Conservation (phyloP, 2,329 filamentous ascomycete genomes). For the Chaetomium strumarium region DNA sequence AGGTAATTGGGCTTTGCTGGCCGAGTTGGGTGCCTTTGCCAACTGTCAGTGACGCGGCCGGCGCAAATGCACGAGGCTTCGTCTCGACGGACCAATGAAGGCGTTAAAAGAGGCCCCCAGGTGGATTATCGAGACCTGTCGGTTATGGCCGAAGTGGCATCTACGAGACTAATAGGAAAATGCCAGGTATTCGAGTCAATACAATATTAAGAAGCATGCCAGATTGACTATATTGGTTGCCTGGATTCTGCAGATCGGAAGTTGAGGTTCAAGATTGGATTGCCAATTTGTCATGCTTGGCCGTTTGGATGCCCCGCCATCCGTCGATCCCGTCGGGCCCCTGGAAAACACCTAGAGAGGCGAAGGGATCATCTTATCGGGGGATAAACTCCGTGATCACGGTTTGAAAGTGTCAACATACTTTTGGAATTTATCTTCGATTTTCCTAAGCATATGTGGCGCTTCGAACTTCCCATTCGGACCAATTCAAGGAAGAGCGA, state of each 20-base stretch:
- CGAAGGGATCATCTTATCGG: background rate
- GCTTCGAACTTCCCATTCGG: background rate
- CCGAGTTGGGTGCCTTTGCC: background rate
- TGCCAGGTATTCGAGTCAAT: no score
- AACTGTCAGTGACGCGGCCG: conserved; percentile 4
- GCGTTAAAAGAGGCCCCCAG: background rate
- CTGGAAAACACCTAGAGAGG: no score
- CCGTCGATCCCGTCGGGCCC: background rate
- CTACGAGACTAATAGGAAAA: no score
- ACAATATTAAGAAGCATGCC: no score
- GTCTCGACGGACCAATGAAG: conserved; percentile 3
- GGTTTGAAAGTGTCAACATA: background rate
- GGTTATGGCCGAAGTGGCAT: no score
- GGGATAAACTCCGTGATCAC: background rate
- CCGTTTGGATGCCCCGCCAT: conserved; percentile 1
- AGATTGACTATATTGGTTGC: no score
- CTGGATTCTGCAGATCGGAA: no score
- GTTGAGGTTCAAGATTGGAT: no score
- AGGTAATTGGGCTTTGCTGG: no score
- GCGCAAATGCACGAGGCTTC: no score
- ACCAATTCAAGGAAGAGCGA: conserved; percentile 60
- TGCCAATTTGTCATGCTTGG: conserved; percentile 1
- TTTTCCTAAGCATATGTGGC: background rate
- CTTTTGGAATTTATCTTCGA: background rate
- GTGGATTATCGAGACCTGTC: no score